Evolutionary conservation across 495 filamentous ascomycete species (phyloP), one percentile per base, ranked within the genome.

Genomic region (Friedmanniomyces endolithicus): DNA sequence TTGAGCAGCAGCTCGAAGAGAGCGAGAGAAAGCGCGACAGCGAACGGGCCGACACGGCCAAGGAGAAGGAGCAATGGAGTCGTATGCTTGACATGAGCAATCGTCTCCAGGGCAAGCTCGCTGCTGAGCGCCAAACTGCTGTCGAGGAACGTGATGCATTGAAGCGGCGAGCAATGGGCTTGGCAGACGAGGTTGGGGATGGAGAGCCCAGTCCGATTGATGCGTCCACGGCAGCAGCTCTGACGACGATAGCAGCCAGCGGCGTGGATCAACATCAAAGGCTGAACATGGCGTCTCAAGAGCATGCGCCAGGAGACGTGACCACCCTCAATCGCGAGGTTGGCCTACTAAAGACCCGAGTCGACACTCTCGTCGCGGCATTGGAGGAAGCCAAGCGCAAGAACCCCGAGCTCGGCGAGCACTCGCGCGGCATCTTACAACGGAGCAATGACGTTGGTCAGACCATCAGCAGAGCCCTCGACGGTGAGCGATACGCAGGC

Each of bases 21-120:
- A 56, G 72, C n/a, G 56, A 68, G 35, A 55, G 61, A 46, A 68
- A 65, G 48, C 60, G 74, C 20, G 73, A 75, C 27, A 67, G 67
- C 40, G 67, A 65, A n/a, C 56, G 70, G 11, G 52, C 55, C 17
- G 57, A 65, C 49, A 56, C 63, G 14, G 61, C 58, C 16, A 60
- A 59, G 1, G 66, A 73, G 41, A 71, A 70, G 11, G 66, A 66
- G 22, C 74, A 76, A 56, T 76, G 75, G 57, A 64, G 70, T 43
- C 66, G 69, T 43, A 76, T 76, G 57, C 65, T 76, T 48, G 68
- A 70, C 27, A 71, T 71, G 63, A 70, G 71, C 24, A 69, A 60
- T 39, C 64, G 63, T 17, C 41, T 76, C 17, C 72, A 76, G 50
- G 62, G 63, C 17, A 60, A 74, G 52, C 57, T 64, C 17, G 64